Base-by-base conservation (phyloP, 306 rosid genomes). In the Hylodesmum podocarpum region DNA sequence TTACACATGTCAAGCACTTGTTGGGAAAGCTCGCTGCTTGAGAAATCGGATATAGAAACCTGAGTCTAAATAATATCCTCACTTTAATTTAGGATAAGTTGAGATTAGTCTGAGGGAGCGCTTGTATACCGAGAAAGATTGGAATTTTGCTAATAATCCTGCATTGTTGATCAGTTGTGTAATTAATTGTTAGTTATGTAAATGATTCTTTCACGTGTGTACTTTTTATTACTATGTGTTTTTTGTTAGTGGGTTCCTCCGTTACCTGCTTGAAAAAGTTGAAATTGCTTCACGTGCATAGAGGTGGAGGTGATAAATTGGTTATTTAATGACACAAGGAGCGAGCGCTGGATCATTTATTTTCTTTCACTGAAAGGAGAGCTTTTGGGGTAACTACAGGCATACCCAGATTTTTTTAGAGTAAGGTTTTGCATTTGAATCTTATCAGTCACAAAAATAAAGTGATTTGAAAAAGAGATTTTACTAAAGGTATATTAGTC, bases 31-130 rank as follows among this genome's bases (percentile, higher is more conserved):
- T 86, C 80, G 57, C 67, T 54, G 63, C 76, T 70, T 55, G 27
- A 59, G 37, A 57, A 82, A 14, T 66, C 12, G 51, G 46, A 73
- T 18, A 64, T 65, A 54, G 78, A 72, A 70, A 66, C 73, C 40
- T 43, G 47, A 10, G 70, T 70, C 73, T 70, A 72, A 14, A 79
- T 81, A 82, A 69, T 75, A 39, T 31, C 66, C 74, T 34, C 61
- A 43, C 24, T 69, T 67, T 21, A 65, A 46, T 72, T 33, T 71
- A 79, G 84, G 73, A 64, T 27, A 43, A 81, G 85, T 78, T 61
- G 28, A 67, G 78, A 70, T 66, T 82, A 65, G 76, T 63, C 59
- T 27, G 68, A 78, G 77, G 90, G 80, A 84, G 78, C 55, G 22
- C 49, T 70, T 31, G 47, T 22, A 59, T 70, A 29, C 75, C 14